Evolutionary conservation across 2,329 filamentous ascomycete genomes (phyloP).

Genomic region (Fusarium sp.): DNA sequence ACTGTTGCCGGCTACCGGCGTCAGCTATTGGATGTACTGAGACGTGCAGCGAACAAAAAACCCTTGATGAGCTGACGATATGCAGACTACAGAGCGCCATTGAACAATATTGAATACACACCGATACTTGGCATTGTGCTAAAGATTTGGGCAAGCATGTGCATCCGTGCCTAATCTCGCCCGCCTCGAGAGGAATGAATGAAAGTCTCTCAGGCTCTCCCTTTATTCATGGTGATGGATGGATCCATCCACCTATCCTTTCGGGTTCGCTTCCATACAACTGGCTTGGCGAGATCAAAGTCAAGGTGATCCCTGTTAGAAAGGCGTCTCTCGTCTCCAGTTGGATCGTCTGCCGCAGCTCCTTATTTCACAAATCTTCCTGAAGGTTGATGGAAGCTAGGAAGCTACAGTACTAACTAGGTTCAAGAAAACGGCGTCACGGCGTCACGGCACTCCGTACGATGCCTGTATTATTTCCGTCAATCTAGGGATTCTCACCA

Average conservation of each 20-base stretch:
- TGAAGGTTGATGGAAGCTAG: constrained; percentile 1
- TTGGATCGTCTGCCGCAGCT: constrained; percentile 6
- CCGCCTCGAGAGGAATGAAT: constrained; percentile 12
- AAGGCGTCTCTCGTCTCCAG: background rate
- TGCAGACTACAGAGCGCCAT: background rate
- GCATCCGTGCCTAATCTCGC: constrained; percentile 3
- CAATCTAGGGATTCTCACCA: constrained; percentile 2
- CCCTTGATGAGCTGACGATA: constrained; percentile 13
- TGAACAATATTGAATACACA: constrained; percentile 2
- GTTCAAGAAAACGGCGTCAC: background rate
- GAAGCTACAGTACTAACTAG: background rate
- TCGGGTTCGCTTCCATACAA: constrained; percentile 11
- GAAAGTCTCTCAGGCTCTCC: background rate
- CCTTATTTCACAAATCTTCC: constrained; percentile 11
- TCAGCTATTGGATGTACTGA: constrained; percentile 9
- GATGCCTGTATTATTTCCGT: constrained; percentile 1
- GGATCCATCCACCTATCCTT: constrained; percentile 8
- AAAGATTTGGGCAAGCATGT: background rate
- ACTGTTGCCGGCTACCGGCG: constrained; percentile 9
- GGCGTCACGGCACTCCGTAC: background rate
- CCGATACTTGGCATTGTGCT: constrained; percentile 2
- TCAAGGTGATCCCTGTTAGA: background rate
- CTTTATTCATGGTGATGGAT: constrained; percentile 10
- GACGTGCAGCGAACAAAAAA: background rate
- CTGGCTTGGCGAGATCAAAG: constrained; percentile 2